Base-by-base conservation (phyloP, 2,329 filamentous ascomycete genomes). In the Ustilaginoidea virens region DNA sequence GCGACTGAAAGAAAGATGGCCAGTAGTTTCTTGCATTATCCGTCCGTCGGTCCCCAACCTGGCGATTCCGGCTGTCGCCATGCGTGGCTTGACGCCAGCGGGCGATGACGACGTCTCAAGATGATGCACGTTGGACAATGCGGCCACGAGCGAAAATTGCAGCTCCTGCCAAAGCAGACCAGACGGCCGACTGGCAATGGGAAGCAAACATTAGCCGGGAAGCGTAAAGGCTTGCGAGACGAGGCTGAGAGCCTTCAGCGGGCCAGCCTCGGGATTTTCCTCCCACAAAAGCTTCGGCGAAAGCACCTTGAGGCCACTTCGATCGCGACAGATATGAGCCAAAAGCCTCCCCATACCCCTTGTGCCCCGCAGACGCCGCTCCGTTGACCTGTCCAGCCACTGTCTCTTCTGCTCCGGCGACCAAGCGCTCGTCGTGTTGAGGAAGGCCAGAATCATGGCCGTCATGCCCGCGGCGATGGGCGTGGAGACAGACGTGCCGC, bases 271-370 rank as follows among this genome's bases (percentile, higher is more conserved):
- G n/a, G 20, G 28, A 11, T 29, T 17, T 3, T 29, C 28, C 23
- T 35, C 35, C 36, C 36, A 38, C 34, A 37, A 34, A 6, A 38
- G 19, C 22, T 23, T 31, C 4, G 36, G 36, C 10, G 32, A 27
- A 5, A 38, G 25, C 15, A 38, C 17, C 9, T 28, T 34, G 4
- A 38, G 29, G 3, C 34, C 34, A 2, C 34, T 38, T 5, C 22
- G n/a, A 8, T 36, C 34, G 10, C 31, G 32, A 21, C 34, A 38
- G 21, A 36, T 36, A 5, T 32, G 25, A 18, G 32, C 32, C 11
- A 38, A 15, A n/a, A 38, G 16, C 14, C 36, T 29, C 12, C 36
- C 27, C 32, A 36, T 38, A 2, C 34, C 34, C 11, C 5, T 25
- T 3, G 36, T 36, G 13, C 25, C 32, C 21, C 36, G 28, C 17